phyloP scores from a whole-genome alignment of 129 eudicot species.

The Saposhnikovia divaricata region DNA sequence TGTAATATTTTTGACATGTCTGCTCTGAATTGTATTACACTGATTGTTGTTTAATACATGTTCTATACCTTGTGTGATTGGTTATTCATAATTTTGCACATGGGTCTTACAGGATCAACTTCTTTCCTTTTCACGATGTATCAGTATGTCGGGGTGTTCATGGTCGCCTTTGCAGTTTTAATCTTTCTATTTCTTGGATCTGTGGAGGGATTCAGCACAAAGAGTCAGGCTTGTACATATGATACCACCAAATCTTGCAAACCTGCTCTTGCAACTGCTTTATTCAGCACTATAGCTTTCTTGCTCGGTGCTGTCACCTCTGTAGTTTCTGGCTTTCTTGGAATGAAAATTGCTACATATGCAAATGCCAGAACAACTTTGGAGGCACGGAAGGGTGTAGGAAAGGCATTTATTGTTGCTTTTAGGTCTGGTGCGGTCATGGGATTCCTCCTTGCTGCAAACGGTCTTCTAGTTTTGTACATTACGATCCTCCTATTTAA shows the following conservation, averaged over 20 bases:
- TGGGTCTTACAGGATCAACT: slow-evolving; percentile 17
- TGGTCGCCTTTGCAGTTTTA: slow-evolving; percentile 34
- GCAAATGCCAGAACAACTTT: slow-evolving; percentile 42
- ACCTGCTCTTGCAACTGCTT: slow-evolving; percentile 40
- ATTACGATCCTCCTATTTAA: slow-evolving; percentile 35
- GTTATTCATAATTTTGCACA: neutral
- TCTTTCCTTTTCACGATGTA: slow-evolving; percentile 32
- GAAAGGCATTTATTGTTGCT: slow-evolving; percentile 33
- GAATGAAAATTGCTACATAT: slow-evolving; percentile 40
- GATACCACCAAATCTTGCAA: slow-evolving; percentile 25
- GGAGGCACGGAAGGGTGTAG: slow-evolving; percentile 41
- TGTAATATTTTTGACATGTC: neutral
- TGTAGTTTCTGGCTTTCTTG: slow-evolving; percentile 37
- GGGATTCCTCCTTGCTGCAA: slow-evolving; percentile 46
- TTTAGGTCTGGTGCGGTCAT: slow-evolving; percentile 43
- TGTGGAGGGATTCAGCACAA: slow-evolving; percentile 41
- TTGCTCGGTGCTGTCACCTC: slow-evolving; percentile 42
- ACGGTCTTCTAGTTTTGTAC: slow-evolving; percentile 34
- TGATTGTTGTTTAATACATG: neutral
- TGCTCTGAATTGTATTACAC: neutral
- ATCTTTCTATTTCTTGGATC: slow-evolving; percentile 42
- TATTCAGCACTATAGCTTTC: slow-evolving; percentile 35
- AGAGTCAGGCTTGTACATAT: slow-evolving; percentile 26
- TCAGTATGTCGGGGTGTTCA: slow-evolving; percentile 40
- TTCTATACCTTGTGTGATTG: neutral